A percentile compares a stretch with the other conserved stretches of the same genome.
Evolutionary conservation across 2,329 filamentous ascomycete genomes (phyloP).

Genomic region (Fusarium torulosum): DNA sequence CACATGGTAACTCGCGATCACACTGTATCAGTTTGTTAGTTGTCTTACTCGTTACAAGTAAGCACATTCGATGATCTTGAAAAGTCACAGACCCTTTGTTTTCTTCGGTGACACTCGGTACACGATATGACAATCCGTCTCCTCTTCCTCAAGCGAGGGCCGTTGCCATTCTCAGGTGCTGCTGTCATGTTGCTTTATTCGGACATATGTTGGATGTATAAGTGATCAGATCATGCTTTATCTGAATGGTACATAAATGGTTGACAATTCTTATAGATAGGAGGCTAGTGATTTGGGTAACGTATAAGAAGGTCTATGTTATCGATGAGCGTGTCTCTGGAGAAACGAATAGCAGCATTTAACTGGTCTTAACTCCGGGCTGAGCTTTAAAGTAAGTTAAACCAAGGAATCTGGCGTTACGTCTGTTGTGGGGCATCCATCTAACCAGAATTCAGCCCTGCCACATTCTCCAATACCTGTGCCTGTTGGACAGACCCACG

Average conservation of each 20-base stretch:
- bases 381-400: slow-evolving; percentile 9
- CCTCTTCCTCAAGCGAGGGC: slow-evolving; percentile 60
- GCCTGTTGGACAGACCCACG: background rate
- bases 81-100: slow-evolving; percentile 64
- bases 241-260: background rate
- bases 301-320: background rate
- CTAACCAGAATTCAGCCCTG: slow-evolving; percentile 21
- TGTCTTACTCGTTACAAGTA: background rate
- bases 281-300: background rate
- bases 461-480: slow-evolving; percentile 10
- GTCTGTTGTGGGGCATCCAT: slow-evolving; percentile 6
- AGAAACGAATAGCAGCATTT: background rate
- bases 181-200: slow-evolving; percentile 21
- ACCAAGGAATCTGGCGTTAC: slow-evolving; percentile 5
- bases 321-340: background rate
- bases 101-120: slow-evolving; percentile 73
- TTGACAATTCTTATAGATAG: background rate
- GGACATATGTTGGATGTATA: background rate
- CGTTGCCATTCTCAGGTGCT: slow-evolving; percentile 5
- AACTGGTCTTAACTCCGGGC: slow-evolving; percentile 19
- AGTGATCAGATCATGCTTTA: background rate
- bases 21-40: slow-evolving; percentile 57
- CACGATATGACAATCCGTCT: slow-evolving; percentile 72
- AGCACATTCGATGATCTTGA: no score
- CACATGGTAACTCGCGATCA: slow-evolving; percentile 70